These are phyloP conservation scores for Penicillium paradoxum DNA, from an alignment of 495 filamentous ascomycete species.

Conservation along the genomic window DNA sequence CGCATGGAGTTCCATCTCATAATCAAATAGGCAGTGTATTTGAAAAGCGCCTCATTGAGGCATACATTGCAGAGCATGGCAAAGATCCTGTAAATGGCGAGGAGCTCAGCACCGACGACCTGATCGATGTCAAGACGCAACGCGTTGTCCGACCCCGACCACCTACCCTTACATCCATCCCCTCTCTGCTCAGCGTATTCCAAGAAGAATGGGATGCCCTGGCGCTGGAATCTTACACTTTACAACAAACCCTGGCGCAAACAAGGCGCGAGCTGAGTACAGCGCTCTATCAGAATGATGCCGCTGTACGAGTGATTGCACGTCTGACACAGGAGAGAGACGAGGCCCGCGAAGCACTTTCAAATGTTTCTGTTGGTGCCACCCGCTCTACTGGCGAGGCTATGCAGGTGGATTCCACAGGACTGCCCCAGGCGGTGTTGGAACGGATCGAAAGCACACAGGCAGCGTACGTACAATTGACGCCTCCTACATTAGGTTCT, in stretches of 20 bases:
- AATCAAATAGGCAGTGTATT: constrained; percentile 67
- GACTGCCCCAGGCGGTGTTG: constrained; percentile 64
- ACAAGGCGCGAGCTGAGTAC: constrained; percentile 90
- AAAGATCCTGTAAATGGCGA: constrained; percentile 92
- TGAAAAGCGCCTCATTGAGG: constrained; percentile 91
- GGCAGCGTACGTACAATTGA: constrained; percentile 55
- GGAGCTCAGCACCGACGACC: constrained; percentile 76
- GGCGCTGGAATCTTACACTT: constrained; percentile 81
- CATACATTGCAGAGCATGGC: constrained; percentile 89
- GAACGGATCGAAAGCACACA: constrained; percentile 75
- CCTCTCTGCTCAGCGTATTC: constrained; percentile 91
- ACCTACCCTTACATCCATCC: constrained; percentile 92
- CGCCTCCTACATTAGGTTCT: background rate
- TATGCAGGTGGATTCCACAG: constrained; percentile 82
- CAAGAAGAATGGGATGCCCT: constrained; percentile 98
- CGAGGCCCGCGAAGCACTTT: constrained; percentile 88
- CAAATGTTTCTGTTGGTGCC: constrained; percentile 68
- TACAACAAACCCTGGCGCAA: constrained; percentile 81
- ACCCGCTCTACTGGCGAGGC: constrained; percentile 63
- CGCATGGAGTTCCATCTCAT: constrained; percentile 23
- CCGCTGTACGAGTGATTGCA: constrained; percentile 87
- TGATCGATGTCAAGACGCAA: constrained; percentile 79
- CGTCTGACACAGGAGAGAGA: constrained; percentile 83
- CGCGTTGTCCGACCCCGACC: constrained; percentile 83
- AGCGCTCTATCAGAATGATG: constrained; percentile 94